These are phyloP conservation scores for Acacia concinna DNA, from an alignment of 331 rosid species.

Conservation along the genomic window DNA sequence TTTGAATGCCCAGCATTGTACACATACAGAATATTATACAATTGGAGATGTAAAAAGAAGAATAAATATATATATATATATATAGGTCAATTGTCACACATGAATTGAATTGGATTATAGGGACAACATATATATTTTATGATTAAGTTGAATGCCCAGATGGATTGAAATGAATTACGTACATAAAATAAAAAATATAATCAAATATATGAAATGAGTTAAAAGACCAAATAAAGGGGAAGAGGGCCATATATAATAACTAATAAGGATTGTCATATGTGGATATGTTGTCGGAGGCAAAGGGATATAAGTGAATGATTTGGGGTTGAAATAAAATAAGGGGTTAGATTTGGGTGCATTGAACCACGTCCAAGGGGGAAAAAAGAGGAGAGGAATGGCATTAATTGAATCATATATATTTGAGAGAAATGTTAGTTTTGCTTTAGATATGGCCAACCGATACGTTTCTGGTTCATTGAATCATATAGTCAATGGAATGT, in stretches of 20 bases:
- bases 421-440: background rate
- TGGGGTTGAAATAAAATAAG: background rate
- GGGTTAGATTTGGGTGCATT: conserved; percentile 23
- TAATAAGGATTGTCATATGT: conserved; percentile 31
- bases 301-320: background rate
- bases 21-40: too few species aligned
- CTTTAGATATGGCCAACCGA: background rate
- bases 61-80: too few species aligned
- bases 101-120: too few species aligned
- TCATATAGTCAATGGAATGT: background rate
- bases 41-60: too few species aligned
- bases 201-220: background rate
- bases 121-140: too few species aligned
- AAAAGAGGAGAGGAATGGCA: background rate
- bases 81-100: too few species aligned
- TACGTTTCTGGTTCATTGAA: background rate
- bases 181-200: background rate
- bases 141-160: background rate
- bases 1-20: too few species aligned
- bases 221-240: background rate
- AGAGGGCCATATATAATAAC: too few species aligned
- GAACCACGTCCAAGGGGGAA: background rate
- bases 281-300: conserved; percentile 43
- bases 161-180: background rate
- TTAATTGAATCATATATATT: background rate